Base-by-base conservation (phyloP, 495 filamentous ascomycete genomes). In the Podospora appendiculata region DNA sequence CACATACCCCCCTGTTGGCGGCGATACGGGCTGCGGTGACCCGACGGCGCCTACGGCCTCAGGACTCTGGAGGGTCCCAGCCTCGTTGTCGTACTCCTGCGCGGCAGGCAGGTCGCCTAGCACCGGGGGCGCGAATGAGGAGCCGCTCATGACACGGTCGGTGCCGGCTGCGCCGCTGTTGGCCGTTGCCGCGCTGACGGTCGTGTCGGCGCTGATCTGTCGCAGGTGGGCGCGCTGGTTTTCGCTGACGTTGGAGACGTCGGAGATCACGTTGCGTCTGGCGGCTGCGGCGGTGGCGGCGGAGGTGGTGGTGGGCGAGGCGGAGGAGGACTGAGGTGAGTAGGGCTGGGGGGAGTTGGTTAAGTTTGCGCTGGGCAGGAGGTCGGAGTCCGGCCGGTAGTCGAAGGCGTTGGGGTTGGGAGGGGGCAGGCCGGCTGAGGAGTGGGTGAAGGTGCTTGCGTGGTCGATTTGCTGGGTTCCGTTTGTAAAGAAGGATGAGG, bases 181-280 rank as follows among this genome's bases (percentile, higher is more conserved):
- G 8, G 58, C 54, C 0, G 59, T 53, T 0, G 60, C 54, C 1
- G 73, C 72, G 52, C 58, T 67, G 17, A 76, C 69, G 19, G 67
- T 75, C 4, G 65, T 63, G 45, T 74, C 72, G 25, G 25, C 25
- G 58, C 70, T 73, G 33, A 73, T 67, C 18, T 74, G 70, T 0
- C 75, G 60, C n/a, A 78, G 58, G 49, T 79, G 76, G 2, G 67
- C 59, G 8, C 57, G 49, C 25, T 76, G 71, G 3, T 61, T 58
- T 41, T 75, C 72, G 52, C 65, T 72, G 34, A 77, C 43, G 47
- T 66, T 62, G 14, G 69, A 73, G n/a, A 77, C 46, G 49, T 66
- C 74, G 36, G 67, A 72, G 19, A 62, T 58, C 12, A 73, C 58
- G 50, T 18, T 18, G 50, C 32, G 32, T 16, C 25, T 45, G 41